Conservation (phyloP, 345 rosid genomes). For the Pistacia integerrima region DNA sequence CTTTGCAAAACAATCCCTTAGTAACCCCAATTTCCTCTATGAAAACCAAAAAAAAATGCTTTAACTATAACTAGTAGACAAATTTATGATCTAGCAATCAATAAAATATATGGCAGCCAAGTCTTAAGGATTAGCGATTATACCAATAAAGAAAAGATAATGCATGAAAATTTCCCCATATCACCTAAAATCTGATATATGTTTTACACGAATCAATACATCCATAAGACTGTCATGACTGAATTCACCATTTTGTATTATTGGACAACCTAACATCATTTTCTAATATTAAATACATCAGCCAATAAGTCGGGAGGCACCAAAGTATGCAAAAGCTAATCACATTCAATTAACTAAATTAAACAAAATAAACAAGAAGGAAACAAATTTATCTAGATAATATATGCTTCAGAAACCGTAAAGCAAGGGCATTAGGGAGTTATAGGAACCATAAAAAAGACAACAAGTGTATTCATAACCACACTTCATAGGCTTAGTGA, state of each 20-base stretch:
- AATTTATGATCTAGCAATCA: conserved; percentile 4
- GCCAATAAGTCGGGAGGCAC: background rate
- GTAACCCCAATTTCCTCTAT: conserved; percentile 60
- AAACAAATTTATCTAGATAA: background rate
- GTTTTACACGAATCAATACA: background rate
- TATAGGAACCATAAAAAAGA: background rate
- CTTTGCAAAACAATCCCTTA: conserved; percentile 52
- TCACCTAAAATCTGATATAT: background rate
- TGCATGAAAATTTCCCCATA: background rate
- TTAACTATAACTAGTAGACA: conserved; percentile 3
- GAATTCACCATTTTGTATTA: background rate
- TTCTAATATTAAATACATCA: background rate
- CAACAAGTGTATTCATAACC: background rate
- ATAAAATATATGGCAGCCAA: background rate
- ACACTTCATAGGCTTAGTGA: too few relatives aligned
- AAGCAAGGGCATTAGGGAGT: background rate
- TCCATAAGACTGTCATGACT: background rate
- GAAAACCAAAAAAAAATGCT: conserved; percentile 17
- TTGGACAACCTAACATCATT: background rate
- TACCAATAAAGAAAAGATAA: background rate
- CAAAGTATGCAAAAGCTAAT: background rate
- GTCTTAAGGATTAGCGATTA: background rate
- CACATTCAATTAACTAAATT: background rate
- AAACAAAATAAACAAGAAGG: background rate
- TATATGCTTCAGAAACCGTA: background rate